Conservation (phyloP, 176 grass and related monocot genomes). For the Triticum aestivum region IWGSC_CS_RefSeq_v2.1 NC_057809.1:612324621-612325120, state of each 20-base stretch:
- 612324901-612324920: background rate
- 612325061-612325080: conserved; percentile 69
- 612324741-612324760: background rate
- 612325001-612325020: conserved; percentile 79
- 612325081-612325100: conserved; percentile 88
- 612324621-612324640: background rate
- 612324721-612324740: background rate
- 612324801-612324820: background rate
- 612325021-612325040: conserved; percentile 75
- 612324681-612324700: background rate
- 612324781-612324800: background rate
- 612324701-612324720: background rate
- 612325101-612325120: conserved; percentile 76
- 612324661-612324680: background rate
- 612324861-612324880: background rate
- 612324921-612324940: background rate
- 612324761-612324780: background rate
- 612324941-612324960: background rate
- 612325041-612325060: conserved; percentile 80
- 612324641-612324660: background rate
- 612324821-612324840: background rate
- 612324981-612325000: conserved; percentile 27
- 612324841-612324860: background rate
- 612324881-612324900: background rate
- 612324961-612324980: background rate